Evolutionary conservation across 768 basidiomycete species (phyloP).

Genomic region (Mycena amicta): DNA sequence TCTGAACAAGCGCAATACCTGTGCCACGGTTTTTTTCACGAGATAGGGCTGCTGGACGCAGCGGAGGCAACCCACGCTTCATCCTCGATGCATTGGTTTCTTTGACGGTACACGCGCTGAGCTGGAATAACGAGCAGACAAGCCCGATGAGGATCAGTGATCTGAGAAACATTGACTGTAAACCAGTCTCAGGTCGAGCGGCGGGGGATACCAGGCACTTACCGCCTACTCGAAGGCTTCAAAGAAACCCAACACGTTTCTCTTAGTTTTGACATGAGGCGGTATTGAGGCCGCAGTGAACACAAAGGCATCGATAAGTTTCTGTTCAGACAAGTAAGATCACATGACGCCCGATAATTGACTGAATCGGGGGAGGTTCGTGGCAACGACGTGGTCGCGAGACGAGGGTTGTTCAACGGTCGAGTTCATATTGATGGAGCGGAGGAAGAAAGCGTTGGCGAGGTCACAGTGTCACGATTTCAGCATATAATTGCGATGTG

Average conservation of each 20-base stretch:
- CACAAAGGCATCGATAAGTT: background rate
- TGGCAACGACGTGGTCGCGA: no score
- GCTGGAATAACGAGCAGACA: background rate
- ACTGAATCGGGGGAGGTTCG: no score
- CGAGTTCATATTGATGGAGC: no score
- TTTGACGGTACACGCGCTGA: constrained; percentile 3
- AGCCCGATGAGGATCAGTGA: constrained; percentile 6
- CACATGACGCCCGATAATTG: background rate
- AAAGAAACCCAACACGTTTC: background rate
- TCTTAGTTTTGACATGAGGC: background rate
- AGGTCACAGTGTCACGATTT: no score
- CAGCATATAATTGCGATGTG: background rate
- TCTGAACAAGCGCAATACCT: constrained; percentile 1
- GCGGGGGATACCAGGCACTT: background rate
- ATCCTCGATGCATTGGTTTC: constrained; percentile 22
- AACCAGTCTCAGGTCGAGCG: background rate
- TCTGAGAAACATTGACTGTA: constrained; percentile 1
- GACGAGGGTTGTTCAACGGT: no score
- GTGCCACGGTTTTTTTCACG: background rate
- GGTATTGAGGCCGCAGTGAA: background rate
- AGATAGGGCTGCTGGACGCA: constrained; percentile 11
- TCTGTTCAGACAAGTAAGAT: background rate
- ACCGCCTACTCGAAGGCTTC: background rate
- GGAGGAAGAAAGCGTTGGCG: no score
- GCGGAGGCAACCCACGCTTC: constrained; percentile 16